These are phyloP conservation scores for Corniculantispora saksenae DNA, from an alignment of 2,329 filamentous ascomycete species.

Conservation along the genomic window DNA sequence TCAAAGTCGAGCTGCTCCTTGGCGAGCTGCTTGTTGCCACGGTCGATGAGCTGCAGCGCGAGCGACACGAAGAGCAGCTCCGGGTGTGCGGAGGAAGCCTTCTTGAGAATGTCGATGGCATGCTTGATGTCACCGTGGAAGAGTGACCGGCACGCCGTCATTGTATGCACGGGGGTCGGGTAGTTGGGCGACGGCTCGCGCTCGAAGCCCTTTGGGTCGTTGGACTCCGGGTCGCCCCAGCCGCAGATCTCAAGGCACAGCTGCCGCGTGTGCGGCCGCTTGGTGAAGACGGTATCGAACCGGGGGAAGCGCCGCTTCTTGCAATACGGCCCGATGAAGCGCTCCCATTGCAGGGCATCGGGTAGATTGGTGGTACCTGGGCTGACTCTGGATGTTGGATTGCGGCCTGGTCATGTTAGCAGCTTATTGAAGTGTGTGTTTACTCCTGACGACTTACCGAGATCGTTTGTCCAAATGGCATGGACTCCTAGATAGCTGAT, in stretches of 20 bases:
- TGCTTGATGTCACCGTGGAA: slow-evolving; percentile 70
- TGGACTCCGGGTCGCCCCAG: slow-evolving; percentile 62
- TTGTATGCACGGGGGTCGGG: slow-evolving; percentile 63
- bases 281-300: slow-evolving; percentile 64
- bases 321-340: slow-evolving; percentile 63
- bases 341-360: slow-evolving; percentile 58
- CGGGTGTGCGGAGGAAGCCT: slow-evolving; percentile 61
- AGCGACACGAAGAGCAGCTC: slow-evolving; percentile 70
- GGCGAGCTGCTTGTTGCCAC: slow-evolving; percentile 45
- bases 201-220: slow-evolving; percentile 47
- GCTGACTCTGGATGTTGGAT: slow-evolving; percentile 48
- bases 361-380: slow-evolving; percentile 44
- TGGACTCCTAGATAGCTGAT: slow-evolving; percentile 75
- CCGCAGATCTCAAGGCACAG: slow-evolving; percentile 74
- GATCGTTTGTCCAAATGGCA: slow-evolving; percentile 69
- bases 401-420: slow-evolving; percentile 38
- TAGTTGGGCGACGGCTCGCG: slow-evolving; percentile 44
- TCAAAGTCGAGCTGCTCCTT: slow-evolving; percentile 60
- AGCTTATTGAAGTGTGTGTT: slow-evolving; percentile 26
- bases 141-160: slow-evolving; percentile 73
- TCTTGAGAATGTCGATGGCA: slow-evolving; percentile 70
- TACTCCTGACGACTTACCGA: slow-evolving; percentile 50
- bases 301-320: slow-evolving; percentile 61
- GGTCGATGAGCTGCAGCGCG: slow-evolving; percentile 63
- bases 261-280: slow-evolving; percentile 69